Evolutionary conservation across 2,329 filamentous ascomycete genomes (phyloP).

Genomic region (Cercospora janseana): DNA sequence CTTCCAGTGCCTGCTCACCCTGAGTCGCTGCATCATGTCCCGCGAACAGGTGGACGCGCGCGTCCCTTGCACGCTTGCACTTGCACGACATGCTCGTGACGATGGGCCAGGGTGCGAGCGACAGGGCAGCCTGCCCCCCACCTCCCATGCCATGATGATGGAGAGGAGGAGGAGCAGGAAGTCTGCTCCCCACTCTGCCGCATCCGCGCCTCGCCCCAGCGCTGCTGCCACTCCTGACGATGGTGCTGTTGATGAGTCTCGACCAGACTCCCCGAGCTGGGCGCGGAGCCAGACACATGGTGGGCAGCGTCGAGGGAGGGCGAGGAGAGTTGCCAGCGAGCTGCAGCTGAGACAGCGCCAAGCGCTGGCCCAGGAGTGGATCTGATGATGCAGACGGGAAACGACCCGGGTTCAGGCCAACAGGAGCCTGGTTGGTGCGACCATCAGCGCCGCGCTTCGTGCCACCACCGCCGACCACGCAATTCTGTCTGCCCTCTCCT

Average conservation of each 20-base stretch:
- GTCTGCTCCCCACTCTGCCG: too few relatives aligned
- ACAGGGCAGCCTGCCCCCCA: constrained; percentile 1
- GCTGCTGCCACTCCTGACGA: too few relatives aligned
- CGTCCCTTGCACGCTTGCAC: not conserved
- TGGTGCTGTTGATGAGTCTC: too few relatives aligned
- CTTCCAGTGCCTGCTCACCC: not conserved
- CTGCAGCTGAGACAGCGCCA: not conserved
- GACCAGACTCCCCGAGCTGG: too few relatives aligned
- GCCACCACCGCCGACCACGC: constrained; percentile 2
- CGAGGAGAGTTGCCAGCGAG: too few relatives aligned
- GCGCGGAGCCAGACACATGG: too few relatives aligned
- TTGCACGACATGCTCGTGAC: constrained; percentile 1
- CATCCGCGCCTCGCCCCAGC: too few relatives aligned
- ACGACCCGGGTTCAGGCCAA: not conserved
- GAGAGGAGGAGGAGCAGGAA: too few relatives aligned
- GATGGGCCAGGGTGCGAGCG: not conserved
- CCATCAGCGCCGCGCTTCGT: constrained; percentile 3
- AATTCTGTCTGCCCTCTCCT: not conserved
- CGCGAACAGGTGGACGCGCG: not conserved
- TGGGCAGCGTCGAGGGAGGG: too few relatives aligned
- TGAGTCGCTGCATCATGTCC: not conserved
- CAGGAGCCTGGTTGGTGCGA: not conserved
- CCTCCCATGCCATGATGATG: too few relatives aligned
- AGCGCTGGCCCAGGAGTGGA: not conserved
- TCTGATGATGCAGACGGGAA: constrained; percentile 1